Base-by-base conservation (phyloP, 2,329 filamentous ascomycete species). In the Aspergillus pseudotamarii region DNA sequence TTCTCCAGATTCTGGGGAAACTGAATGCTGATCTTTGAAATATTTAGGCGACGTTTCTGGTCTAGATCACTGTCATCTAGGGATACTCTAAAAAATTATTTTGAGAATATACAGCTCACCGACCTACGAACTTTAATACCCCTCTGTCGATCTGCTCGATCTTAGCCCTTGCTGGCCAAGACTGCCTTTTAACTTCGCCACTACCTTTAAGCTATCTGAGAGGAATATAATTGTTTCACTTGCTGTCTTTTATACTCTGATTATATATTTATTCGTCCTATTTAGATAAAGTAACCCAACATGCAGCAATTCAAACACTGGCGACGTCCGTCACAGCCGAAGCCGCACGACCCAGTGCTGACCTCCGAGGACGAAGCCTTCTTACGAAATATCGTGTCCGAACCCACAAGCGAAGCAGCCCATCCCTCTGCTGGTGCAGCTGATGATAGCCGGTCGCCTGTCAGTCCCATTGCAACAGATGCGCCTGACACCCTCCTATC, bases 361-460 rank as follows among this genome's bases (percentile, higher is more conserved):
- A 86, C 84, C 21, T 81, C 85, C n/a, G 86, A 88, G 69, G 87
- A 89, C 65, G 84, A 88, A 68, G 78, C 81, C 58, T 89, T 88
- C 68, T 75, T 89, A 38, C 78, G 81, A 59, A 77, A 78, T 38
- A 82, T 88, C 36, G 82, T 82, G 3, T 79, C 82, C 9, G 79
- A 82, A 41, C 73, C 78, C 26, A 26, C 32, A 11, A 77, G 76
- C 9, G 68, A 75, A 28, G 58, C 23, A 2, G 43, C 62, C 5
- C 21, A 32, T 1, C 32, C 55, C 3, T 23, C 60, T 4, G 21
- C 60, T 6, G 58, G 61, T 3, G 68, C 69, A 9, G 46, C 57
- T 10, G 59, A 58, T 28, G 56, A 6, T 32, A 59, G 59, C 11
- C 46, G 43, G 16, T 57, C 59, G 26, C 63, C 68, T 8, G 48